Evolutionary conservation across 2,329 filamentous ascomycete species (phyloP).

Genomic region (Laburnicola sp.): DNA sequence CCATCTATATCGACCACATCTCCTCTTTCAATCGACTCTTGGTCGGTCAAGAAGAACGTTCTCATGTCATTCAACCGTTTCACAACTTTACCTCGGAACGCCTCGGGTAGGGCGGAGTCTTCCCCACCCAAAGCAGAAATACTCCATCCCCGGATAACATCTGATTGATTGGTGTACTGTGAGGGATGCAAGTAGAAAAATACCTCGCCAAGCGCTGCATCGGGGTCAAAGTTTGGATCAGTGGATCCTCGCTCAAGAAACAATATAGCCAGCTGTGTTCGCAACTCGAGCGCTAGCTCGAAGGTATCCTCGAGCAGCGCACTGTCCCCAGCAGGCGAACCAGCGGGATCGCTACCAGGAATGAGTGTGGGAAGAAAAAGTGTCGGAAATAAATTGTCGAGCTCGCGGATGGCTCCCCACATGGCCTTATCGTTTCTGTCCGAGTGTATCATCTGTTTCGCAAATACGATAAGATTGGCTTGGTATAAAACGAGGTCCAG

Average conservation of each 20-base stretch:
- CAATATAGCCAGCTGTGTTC: conserved; percentile 59
- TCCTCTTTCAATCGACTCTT: conserved; percentile 33
- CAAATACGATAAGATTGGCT: conserved; percentile 50
- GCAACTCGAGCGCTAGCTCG: conserved; percentile 55
- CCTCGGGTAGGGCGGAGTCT: conserved; percentile 41
- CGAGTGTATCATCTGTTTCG: conserved; percentile 42
- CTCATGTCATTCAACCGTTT: conserved; percentile 47
- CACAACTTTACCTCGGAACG: conserved; percentile 40
- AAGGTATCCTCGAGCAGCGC: conserved; percentile 50
- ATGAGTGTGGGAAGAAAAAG: conserved; percentile 36
- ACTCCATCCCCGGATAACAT: conserved; percentile 39
- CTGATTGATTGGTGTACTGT: conserved; percentile 8
- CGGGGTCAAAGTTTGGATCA: conserved; percentile 44
- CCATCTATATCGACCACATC: conserved; percentile 47
- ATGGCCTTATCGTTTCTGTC: conserved; percentile 32
- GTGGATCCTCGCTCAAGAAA: conserved; percentile 42
- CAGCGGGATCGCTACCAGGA: conserved; percentile 11
- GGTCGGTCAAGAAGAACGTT: conserved; percentile 36
- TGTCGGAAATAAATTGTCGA: conserved; percentile 43
- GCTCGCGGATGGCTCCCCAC: conserved; percentile 33
- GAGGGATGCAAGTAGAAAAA: conserved; percentile 45
- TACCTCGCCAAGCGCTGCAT: conserved; percentile 43
- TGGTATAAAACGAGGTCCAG: conserved; percentile 50
- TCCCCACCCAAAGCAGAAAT: conserved; percentile 44
- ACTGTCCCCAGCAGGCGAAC: conserved; percentile 43